Conservation (phyloP, 2,329 filamentous ascomycete genomes). For the Albifimbria verrucaria region DNA sequence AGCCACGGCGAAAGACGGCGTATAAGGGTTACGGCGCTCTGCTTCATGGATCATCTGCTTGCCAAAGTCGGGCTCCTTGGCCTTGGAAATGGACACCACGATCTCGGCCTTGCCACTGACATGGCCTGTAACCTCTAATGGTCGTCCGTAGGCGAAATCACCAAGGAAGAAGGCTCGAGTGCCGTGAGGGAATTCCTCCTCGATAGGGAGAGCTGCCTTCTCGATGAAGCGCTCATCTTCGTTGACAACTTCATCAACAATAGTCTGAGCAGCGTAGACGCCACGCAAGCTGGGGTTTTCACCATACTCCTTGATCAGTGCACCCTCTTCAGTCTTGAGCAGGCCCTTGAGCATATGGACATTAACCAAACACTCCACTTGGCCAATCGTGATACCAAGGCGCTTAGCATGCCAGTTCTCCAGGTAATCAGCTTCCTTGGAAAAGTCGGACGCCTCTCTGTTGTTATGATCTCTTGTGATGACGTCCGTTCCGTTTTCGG, state of each 20-base stretch:
- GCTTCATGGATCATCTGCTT: constrained; percentile 68
- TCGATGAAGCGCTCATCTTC: constrained; percentile 93
- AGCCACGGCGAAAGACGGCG: constrained; percentile 85
- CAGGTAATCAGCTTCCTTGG: constrained; percentile 77
- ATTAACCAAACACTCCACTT: constrained; percentile 84
- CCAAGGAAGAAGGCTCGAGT: constrained; percentile 90
- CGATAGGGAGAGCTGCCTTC: constrained; percentile 78
- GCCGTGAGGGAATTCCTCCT: constrained; percentile 83
- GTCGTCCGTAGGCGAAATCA: constrained; percentile 87
- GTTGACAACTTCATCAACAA: constrained; percentile 87
- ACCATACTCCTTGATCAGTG: constrained; percentile 89
- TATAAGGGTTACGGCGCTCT: constrained; percentile 71
- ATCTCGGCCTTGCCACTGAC: constrained; percentile 72
- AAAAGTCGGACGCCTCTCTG: constrained; percentile 77
- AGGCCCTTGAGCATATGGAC: constrained; percentile 94
- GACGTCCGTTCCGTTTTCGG: constrained; percentile 62
- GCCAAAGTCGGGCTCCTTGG: constrained; percentile 78
- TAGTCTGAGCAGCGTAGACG: constrained; percentile 84
- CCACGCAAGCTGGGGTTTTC: constrained; percentile 81
- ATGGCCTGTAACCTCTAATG: constrained; percentile 78
- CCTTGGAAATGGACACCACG: constrained; percentile 68
- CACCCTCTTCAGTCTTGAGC: constrained; percentile 84
- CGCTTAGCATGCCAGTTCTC: constrained; percentile 89
- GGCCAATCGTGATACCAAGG: constrained; percentile 80
- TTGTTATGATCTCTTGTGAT: constrained; percentile 68